Evolutionary conservation across 257 asterid genomes (phyloP).

Genomic region (Perilla frutescens): DNA sequence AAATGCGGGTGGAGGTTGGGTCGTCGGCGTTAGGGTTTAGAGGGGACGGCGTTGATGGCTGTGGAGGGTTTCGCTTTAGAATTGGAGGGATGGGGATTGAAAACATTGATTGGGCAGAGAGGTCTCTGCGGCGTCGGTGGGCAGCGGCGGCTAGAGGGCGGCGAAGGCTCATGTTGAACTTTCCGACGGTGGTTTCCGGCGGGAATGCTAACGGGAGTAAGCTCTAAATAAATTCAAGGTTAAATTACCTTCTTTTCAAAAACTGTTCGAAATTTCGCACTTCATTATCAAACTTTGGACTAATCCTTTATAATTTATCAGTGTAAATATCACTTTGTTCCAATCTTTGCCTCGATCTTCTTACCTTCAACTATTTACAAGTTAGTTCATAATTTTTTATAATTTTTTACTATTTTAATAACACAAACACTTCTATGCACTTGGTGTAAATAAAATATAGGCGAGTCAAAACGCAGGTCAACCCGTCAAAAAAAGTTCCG

Average conservation of each 20-base stretch:
- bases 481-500: too few relatives aligned
- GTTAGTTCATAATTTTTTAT: too few relatives aligned
- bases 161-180: constrained; percentile 47
- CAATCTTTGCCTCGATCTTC: too few relatives aligned
- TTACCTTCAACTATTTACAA: too few relatives aligned
- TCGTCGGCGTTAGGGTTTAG: constrained; percentile 46
- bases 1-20: constrained; percentile 49
- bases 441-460: too few relatives aligned
- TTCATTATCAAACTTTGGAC: too few relatives aligned
- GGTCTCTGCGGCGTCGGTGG: constrained; percentile 32
- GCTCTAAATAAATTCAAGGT: not conserved
- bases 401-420: too few relatives aligned
- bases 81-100: constrained; percentile 47
- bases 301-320: too few relatives aligned
- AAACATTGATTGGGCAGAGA: constrained; percentile 44
- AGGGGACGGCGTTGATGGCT: constrained; percentile 26
- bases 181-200: constrained; percentile 30
- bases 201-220: not conserved
- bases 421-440: too few relatives aligned
- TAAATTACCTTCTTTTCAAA: not conserved
- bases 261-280: too few relatives aligned
- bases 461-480: too few relatives aligned
- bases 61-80: constrained; percentile 35
- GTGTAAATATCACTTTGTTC: too few relatives aligned
- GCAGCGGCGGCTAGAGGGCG: constrained; percentile 42